Evolutionary conservation across 495 filamentous ascomycete genomes (phyloP), one percentile per base, ranked within the genome.

Genomic region (Neurospora africana): DNA sequence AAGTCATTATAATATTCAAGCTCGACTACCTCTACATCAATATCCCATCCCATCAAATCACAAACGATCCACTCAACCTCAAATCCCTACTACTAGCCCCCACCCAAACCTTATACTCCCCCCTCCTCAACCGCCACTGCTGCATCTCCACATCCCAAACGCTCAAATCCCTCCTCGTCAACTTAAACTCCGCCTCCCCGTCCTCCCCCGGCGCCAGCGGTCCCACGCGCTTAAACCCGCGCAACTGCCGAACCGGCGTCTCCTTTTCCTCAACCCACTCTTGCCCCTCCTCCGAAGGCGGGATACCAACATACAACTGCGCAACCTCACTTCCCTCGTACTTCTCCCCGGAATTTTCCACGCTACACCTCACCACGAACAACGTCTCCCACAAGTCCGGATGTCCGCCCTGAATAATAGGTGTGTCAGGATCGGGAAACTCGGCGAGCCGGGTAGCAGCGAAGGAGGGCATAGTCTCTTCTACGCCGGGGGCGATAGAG

Each of bases 101-200:
- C 35, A 86, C 78, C 69, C 77, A 81, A 6, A 87, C 70, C 27
- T 69, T 73, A 72, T 86, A 85, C 43, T 74, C 75, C 6, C 85
- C 84, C 21, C 73, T 73, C 33, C 84, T 78, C 78, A 98, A 81
- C 35, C 92, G 84, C 95, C 95, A 98, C 78, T 94, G 94, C 86
- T 93, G 91, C 74, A 82, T 80, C n/a, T 84, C 82, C 13, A 90
- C 87, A 78, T 92, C 90, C 95, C 95, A 98, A 0, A 93, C 95
- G 53, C 88, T 89, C 73, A 91, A 69, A 75, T 91, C 89, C 65
- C 88, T 80, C 35, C 89, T 77, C 43, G 80, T 88, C 68, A 91
- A 69, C 27, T 78, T 76, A 75, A 90, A 86, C 6, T 69, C 73
- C 0, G 86, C 81, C 61, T 76, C 72, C 43, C 70, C 69, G 3